Evolutionary conservation across 257 asterid genomes (phyloP).

Genomic region (Lycium barbarum): DNA sequence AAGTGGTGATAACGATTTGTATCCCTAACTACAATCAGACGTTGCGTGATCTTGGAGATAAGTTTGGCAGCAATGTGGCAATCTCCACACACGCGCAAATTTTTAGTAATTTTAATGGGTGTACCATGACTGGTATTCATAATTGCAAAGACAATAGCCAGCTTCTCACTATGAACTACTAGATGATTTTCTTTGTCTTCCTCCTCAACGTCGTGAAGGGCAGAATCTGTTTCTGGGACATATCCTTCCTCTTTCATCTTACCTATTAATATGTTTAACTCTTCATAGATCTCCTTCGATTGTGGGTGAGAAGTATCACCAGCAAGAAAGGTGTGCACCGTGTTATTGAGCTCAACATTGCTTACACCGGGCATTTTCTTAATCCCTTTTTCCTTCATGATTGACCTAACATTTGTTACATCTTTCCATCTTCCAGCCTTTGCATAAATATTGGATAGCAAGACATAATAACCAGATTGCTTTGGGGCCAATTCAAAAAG

Average conservation of each 20-base stretch:
- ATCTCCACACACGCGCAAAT: conserved; percentile 86
- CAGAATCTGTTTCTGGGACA: conserved; percentile 68
- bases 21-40: conserved; percentile 77
- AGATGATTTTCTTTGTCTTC: conserved; percentile 91
- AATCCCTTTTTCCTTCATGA: conserved; percentile 74
- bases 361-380: conserved; percentile 85
- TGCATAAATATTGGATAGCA: conserved; percentile 83
- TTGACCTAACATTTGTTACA: conserved; percentile 61
- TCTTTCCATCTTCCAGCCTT: conserved; percentile 91
- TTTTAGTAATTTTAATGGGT: conserved; percentile 76
- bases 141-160: conserved; percentile 81
- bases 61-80: conserved; percentile 82
- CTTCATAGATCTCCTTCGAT: conserved; percentile 63
- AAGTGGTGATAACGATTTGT: conserved; percentile 86
- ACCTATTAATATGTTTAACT: conserved; percentile 66
- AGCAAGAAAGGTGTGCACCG: conserved; percentile 80
- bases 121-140: conserved; percentile 62
- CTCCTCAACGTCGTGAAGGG: conserved; percentile 93
- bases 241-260: conserved; percentile 87
- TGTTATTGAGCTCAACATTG: conserved; percentile 66
- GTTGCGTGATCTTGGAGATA: conserved; percentile 71
- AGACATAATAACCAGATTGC: conserved; percentile 81
- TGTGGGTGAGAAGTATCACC: conserved; percentile 79
- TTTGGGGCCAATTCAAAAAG: conserved; percentile 76
- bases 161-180: conserved; percentile 83